Percentiles rank a stretch among this genome's conserved stretches.
phyloP scores from a whole-genome alignment of 345 rosid genomes.

The Iberis pinnata region DNA sequence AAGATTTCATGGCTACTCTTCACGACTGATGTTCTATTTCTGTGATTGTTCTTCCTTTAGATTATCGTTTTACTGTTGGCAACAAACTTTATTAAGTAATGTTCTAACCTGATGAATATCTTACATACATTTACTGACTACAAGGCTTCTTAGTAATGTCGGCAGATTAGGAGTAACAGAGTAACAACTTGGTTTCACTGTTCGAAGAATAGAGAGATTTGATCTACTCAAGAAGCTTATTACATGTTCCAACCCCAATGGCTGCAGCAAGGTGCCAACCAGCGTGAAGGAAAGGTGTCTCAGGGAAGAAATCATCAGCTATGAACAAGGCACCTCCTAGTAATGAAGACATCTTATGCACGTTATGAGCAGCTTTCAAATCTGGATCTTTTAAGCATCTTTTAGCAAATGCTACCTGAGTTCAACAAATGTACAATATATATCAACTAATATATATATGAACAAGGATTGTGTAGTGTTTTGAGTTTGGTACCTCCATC shows the following conservation, averaged over 20 bases:
- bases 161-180: slow-evolving; percentile 31
- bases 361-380: slow-evolving; percentile 55
- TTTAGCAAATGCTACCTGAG: slow-evolving; percentile 78
- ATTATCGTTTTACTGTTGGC: too few relatives aligned
- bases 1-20: slow-evolving; percentile 68
- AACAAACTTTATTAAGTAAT: not conserved
- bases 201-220: slow-evolving; percentile 5
- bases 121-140: slow-evolving; percentile 12
- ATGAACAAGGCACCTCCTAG: slow-evolving; percentile 77
- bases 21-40: too few relatives aligned
- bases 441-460: not conserved
- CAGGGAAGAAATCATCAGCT: slow-evolving; percentile 77
- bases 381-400: slow-evolving; percentile 73
- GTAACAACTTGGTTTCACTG: slow-evolving; percentile 14
- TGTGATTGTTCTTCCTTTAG: too few relatives aligned
- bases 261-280: slow-evolving; percentile 99
- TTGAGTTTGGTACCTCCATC: slow-evolving; percentile 61
- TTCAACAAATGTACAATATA: not conserved
- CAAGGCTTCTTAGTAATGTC: slow-evolving; percentile 25
- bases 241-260: slow-evolving; percentile 78
- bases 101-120: not conserved
- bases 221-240: slow-evolving; percentile 75
- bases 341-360: slow-evolving; percentile 84
- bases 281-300: slow-evolving; percentile 77
- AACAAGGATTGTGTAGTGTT: not conserved